Base-by-base conservation (phyloP, 2,329 filamentous ascomycete genomes). In the Calonectria pseudoreteaudii region DNA sequence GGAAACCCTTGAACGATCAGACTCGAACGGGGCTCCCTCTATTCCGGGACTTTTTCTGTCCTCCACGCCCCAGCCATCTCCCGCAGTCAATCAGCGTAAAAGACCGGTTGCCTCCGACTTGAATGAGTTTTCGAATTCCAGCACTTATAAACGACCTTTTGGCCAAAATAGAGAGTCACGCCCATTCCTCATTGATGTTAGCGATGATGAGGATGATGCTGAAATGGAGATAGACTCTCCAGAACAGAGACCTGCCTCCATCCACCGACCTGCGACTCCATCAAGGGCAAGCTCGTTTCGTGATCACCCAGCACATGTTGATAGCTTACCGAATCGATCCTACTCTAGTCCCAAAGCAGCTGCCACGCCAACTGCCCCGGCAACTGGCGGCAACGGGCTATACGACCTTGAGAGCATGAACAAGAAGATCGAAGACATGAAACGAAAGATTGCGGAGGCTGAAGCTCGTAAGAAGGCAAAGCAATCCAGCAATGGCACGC, bases 151-250 rank as follows among this genome's bases (percentile, higher is more conserved):
- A 78, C 91, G 93, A 64, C 90, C 91, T 5, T 92, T 93, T 78
- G 90, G 90, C 16, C 90, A 92, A 56, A 87, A 87, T 60, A 87
- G 88, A 30, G 86, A 89, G 66, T 88, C 93, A 30, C 88, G 92
- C 65, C 90, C 90, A 3, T 90, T 98, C 67, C 90, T 98, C 49
- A 98, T 98, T 77, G 91, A 97, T 76, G 93, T 97, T 49, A 98
- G 95, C 81, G 96, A 98, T 9, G 88, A 90, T 47, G 90, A 91
- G 65, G 91, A 91, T 70, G 91, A 92, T 76, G 88, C 92, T 60
- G 92, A 92, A 71, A 94, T 93, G 91, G 93, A 94, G 41, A 87
- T 93, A 30, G 91, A 91, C 31, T 91, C 89, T 60, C 88, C 87
- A 13, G 86, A 84, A 34, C 87, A 89, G 28, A 86, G 86, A 4